Evolutionary conservation across 2,329 filamentous ascomycete genomes (phyloP).

Genomic region (Pseudogymnoascus sp.): DNA sequence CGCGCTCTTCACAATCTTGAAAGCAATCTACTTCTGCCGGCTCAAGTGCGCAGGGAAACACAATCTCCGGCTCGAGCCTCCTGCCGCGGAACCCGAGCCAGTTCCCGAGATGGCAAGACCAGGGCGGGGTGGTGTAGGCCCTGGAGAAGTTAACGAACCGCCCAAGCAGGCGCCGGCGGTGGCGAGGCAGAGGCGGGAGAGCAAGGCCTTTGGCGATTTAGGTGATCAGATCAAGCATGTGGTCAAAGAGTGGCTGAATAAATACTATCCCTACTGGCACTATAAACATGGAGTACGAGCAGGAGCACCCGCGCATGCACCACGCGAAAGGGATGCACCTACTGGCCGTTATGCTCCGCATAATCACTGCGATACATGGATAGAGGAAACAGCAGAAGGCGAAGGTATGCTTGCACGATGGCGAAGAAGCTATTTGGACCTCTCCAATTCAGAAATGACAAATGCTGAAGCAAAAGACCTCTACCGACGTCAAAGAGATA

Average conservation of each 20-base stretch:
- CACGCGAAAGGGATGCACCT: neutral
- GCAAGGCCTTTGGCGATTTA: neutral
- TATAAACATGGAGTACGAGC: neutral
- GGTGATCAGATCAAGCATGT: neutral
- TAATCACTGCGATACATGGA: neutral
- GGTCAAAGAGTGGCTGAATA: neutral
- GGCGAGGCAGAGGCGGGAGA: neutral
- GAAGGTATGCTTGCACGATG: neutral
- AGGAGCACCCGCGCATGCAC: neutral
- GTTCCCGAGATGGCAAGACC: neutral
- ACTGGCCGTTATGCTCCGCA: neutral
- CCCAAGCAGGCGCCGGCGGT: neutral
- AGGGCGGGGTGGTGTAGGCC: neutral
- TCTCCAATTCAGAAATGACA: neutral
- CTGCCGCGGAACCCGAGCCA: neutral
- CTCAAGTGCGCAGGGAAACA: neutral
- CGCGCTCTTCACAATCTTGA: neutral
- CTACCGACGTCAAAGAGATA: neutral
- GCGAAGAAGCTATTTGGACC: neutral
- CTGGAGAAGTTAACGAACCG: neutral
- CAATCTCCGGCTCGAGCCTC: neutral
- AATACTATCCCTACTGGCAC: neutral
- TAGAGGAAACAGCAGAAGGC: neutral
- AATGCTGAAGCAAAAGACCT: neutral
- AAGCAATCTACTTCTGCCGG: neutral